Evolutionary conservation across 305 asterid genomes (phyloP).

Genomic region (Fraxinus baroniana): DNA sequence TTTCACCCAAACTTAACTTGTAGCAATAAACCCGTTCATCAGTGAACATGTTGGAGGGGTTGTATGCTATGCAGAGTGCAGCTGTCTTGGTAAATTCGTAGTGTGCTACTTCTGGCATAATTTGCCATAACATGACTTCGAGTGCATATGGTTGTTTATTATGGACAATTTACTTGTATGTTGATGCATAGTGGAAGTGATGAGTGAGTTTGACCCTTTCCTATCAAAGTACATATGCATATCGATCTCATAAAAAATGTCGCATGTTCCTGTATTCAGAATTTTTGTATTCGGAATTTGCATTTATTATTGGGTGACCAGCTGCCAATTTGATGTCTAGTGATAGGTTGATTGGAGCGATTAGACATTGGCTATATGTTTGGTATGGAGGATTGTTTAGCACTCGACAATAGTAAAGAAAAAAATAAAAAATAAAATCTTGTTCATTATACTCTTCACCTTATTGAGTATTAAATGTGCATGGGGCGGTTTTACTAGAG

Average conservation of each 20-base stretch:
- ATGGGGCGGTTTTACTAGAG: neutral
- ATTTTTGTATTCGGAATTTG: neutral
- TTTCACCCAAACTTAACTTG: neutral
- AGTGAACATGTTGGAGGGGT: neutral
- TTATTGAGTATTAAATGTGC: neutral
- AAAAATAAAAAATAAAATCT: neutral
- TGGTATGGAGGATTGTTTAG: neutral
- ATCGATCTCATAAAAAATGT: neutral
- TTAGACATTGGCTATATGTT: neutral
- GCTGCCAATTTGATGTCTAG: neutral
- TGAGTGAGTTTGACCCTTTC: neutral
- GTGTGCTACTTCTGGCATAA: neutral
- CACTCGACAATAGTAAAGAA: neutral
- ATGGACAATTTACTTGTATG: neutral
- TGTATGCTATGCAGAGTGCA: neutral
- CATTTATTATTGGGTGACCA: neutral
- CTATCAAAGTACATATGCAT: neutral
- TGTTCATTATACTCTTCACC: neutral
- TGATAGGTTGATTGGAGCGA: neutral
- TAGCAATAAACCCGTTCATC: neutral
- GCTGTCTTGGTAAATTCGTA: neutral
- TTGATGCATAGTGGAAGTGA: neutral
- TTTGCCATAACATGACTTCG: neutral
- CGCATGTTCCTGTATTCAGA: neutral
- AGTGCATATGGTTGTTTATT: neutral